Evolutionary conservation across 305 asterid genomes (phyloP), one percentile per base, ranked within the genome.

Genomic region (Rubia balearica): DNA sequence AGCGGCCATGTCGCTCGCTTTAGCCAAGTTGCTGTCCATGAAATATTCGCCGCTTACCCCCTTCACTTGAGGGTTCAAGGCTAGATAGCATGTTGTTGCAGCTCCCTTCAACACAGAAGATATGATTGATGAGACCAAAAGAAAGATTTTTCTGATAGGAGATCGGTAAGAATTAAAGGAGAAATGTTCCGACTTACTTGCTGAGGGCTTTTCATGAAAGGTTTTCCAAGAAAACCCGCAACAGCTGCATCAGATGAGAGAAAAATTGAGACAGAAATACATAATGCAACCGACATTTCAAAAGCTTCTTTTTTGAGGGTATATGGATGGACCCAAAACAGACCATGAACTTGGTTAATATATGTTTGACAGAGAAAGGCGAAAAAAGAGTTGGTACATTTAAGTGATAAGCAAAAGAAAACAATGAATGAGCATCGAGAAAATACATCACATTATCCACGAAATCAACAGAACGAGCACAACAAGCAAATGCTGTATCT

Each of bases 21-120:
- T 81, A 59, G 76, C 81, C 80, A 86, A 53, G 69, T 87, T 86
- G 83, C 78, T 84, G 83, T 87, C 84, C 3, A 65, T 21, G 72
- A 87, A 85, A 73, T 87, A 87, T 68, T 82, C 72, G 41, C 96
- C 93, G 7, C 86, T 82, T 19, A 80, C 53, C 61, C 90, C 96
- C 46, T 80, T 81, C 74, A 87, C 71, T 65, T 87, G 86, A 19
- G 86, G 85, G 72, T 78, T 87, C 81, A 87, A 65, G 9, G 93
- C 91, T 67, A 79, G 68, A 65, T 84, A 87, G 57, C 96, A 85
- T 14, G 80, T 80, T 24, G 96, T 84, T 30, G 93, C 83, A 46
- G 96, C 96, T 56, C 96, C 93, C 91, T 82, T 41, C 27, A 16
- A 55, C 41, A 11, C 40, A 67, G 49, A 57, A 17, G 22, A 62